These are phyloP conservation scores for Tephrocybe sp. DNA, from an alignment of 768 basidiomycete species.

Conservation along the genomic window DNA sequence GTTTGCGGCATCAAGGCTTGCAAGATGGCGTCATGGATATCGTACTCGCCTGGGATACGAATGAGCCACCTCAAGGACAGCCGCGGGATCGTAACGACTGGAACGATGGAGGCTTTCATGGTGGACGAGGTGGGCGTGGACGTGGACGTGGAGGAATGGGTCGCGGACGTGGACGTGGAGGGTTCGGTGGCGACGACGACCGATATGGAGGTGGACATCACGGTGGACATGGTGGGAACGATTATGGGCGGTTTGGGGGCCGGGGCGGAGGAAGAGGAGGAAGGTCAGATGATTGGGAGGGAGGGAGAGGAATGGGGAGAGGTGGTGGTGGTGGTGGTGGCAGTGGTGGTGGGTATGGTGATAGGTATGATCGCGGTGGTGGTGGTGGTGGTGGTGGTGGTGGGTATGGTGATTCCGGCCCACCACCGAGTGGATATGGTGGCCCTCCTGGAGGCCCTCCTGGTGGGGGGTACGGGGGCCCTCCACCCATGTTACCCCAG, in stretches of 20 bases:
- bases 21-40: conserved; percentile 91
- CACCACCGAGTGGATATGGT: conserved; percentile 25
- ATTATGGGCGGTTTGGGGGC: conserved; percentile 43
- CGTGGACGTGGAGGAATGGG: conserved; percentile 40
- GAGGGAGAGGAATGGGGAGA: conserved; percentile 11
- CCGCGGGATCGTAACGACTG: conserved; percentile 28
- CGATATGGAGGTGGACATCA: conserved; percentile 46
- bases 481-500: conserved; percentile 1
- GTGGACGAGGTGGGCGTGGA: conserved; percentile 38
- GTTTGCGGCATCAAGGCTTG: conserved; percentile 71
- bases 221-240: conserved; percentile 34
- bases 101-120: conserved; percentile 34
- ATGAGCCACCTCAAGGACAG: conserved; percentile 39
- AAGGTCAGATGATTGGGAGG: conserved; percentile 39
- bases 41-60: conserved; percentile 79
- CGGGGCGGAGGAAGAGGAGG: conserved; percentile 39
- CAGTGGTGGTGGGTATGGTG: conserved; percentile 41
- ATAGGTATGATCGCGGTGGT: conserved; percentile 42
- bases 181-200: conserved; percentile 35
- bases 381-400: conserved; percentile 22
- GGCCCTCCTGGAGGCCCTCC: conserved; percentile 11
- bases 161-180: conserved; percentile 39
- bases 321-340: conserved; percentile 31
- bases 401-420: conserved; percentile 17
- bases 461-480: conserved; percentile 24